Evolutionary conservation across 768 basidiomycete species (phyloP), one percentile per base, ranked within the genome.

Genomic region (Termitomyces sp.): DNA sequence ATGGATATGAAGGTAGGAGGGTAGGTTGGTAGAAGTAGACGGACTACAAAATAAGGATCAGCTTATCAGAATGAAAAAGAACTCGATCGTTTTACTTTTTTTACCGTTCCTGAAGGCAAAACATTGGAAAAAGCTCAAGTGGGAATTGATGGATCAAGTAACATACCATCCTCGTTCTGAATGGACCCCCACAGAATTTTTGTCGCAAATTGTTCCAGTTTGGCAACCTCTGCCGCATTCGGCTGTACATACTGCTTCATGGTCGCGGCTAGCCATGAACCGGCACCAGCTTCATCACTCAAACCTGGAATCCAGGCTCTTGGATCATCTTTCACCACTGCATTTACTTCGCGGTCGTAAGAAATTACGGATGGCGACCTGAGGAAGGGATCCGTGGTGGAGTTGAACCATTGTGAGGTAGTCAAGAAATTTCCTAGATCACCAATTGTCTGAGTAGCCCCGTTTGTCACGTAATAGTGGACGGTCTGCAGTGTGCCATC

Each of bases 301-400:
- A 83, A 62, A 0, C 82, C 82, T n/a, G 80, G 76, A 52, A 84
- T 84, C 82, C 82, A 84, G 14, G 80, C 80, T 40, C 82, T 66
- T 14, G 79, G 72, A 55, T 82, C 82, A 60, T 83, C 75, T 60
- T 66, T 74, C 1, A 84, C 80, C 1, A 76, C 57, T 8, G 77
- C 76, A 58, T 82, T 77, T 3, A 77, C 79, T 54, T 77, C 70
- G 9, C 81, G 72, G 58, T 84, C 82, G 60, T 80, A 84, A 59
- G 76, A 79, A 56, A 82, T 80, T 20, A 81, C 77, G 5, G 78
- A 78, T 9, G 81, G 81, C 8, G 81, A 80, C 16, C 81, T 71
- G 44, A 68, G 70, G 72, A 84, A 84, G 0, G 82, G 81, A 60
- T 84, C 81, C 0, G 73, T 68, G 2, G 74, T 59, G 14, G 77